Evolutionary conservation across 2,329 filamentous ascomycete species (phyloP).

Genomic region (Fusarium pininemorale): DNA sequence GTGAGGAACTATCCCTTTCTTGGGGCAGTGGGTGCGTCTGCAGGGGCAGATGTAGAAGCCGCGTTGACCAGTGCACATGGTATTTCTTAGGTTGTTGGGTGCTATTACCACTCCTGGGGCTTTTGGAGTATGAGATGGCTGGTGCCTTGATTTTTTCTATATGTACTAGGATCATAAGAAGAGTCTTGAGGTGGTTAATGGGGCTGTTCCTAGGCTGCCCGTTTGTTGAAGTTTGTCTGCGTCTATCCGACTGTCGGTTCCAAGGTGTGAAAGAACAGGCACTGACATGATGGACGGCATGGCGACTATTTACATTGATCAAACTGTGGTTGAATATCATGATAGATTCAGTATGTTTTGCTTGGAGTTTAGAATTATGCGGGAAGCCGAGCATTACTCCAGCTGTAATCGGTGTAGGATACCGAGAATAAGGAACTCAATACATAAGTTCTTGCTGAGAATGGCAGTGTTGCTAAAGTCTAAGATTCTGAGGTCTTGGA

Average conservation of each 20-base stretch:
- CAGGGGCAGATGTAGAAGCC: slow-evolving; percentile 39
- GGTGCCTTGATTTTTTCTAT: background rate
- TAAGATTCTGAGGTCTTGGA: background rate
- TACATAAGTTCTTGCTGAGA: background rate
- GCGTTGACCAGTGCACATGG: slow-evolving; percentile 43
- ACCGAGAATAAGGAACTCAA: background rate
- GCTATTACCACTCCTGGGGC: background rate
- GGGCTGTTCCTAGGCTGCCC: background rate
- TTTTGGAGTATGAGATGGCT: background rate
- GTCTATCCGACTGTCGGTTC: background rate
- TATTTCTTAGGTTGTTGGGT: background rate
- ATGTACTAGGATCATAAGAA: background rate
- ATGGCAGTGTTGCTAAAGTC: background rate
- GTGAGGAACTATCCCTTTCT: slow-evolving; percentile 25
- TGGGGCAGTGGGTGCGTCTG: slow-evolving; percentile 34
- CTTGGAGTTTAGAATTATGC: slow-evolving; percentile 12
- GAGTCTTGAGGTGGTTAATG: background rate
- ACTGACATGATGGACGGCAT: background rate
- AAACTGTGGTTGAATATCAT: background rate
- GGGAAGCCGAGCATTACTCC: slow-evolving; percentile 18
- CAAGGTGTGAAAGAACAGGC: background rate
- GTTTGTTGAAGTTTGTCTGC: background rate
- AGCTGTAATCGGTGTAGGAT: slow-evolving; percentile 3
- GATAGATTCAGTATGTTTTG: background rate
- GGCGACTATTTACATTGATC: background rate